A percentile compares a stretch with the other conserved stretches of the same genome.
phyloP scores from a whole-genome alignment of 73 alveolate genomes.

The Paramecium bursaria region DNA sequence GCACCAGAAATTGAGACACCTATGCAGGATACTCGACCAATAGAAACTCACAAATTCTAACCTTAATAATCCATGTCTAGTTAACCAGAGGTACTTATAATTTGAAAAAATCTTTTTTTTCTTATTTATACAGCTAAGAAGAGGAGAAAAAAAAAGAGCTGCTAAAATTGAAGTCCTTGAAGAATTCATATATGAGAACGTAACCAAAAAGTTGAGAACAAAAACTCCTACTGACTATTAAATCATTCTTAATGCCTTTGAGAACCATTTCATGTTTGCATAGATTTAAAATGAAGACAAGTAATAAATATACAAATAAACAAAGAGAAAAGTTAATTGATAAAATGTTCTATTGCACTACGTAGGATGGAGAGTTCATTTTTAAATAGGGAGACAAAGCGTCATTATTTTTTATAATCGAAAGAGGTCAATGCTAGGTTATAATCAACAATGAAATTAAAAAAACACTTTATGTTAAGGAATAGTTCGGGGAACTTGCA shows the following conservation, averaged over 20 bases:
- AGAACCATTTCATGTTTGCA: constrained; percentile 56
- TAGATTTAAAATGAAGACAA: constrained; percentile 26
- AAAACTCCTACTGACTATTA: constrained; percentile 47
- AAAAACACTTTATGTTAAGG: constrained; percentile 53
- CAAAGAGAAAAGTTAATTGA: constrained; percentile 56
- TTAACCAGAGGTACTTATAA: constrained; percentile 28
- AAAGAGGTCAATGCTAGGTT: constrained; percentile 66
- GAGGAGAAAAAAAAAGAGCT: constrained; percentile 43
- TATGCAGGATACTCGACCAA: neutral
- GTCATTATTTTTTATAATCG: constrained; percentile 58
- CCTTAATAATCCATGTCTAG: neutral
- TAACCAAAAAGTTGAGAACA: neutral
- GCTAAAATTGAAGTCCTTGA: constrained; percentile 41
- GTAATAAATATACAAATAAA: constrained; percentile 6
- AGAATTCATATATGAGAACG: constrained; percentile 26
- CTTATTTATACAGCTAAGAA: constrained; percentile 2
- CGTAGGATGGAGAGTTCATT: constrained; percentile 50
- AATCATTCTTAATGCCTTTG: constrained; percentile 56
- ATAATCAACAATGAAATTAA: constrained; percentile 61
- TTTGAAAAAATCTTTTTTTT: neutral
- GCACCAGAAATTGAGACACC: neutral
- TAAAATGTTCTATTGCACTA: constrained; percentile 59
- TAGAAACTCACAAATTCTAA: neutral
- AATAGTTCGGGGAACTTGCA: constrained; percentile 82
- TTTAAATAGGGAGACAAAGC: constrained; percentile 68